Percentiles rank a stretch among this genome's conserved stretches.
Evolutionary conservation across 2,329 filamentous ascomycete genomes (phyloP).

Genomic region (Exserohilum rostratum): DNA sequence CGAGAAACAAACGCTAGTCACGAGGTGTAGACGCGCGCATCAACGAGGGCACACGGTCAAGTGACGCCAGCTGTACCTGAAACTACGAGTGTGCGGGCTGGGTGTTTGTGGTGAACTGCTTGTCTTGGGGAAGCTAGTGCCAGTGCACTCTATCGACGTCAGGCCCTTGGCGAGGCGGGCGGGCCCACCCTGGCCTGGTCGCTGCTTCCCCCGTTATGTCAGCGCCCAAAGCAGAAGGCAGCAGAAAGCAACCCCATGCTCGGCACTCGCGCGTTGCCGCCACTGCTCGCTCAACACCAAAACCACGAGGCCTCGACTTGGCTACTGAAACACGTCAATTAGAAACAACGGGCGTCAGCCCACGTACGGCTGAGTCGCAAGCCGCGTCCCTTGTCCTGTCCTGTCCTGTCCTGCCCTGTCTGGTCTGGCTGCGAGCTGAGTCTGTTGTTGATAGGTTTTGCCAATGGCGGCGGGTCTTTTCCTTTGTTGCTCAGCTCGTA

Average conservation of each 20-base stretch:
- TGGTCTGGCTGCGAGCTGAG: slow-evolving; percentile 1
- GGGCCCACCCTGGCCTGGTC: slow-evolving; percentile 4
- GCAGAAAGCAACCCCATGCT: too few relatives aligned
- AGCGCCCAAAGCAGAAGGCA: not conserved
- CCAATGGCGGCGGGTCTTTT: slow-evolving; percentile 2
- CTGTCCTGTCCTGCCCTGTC: too few relatives aligned
- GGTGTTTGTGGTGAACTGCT: not conserved
- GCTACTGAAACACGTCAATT: not conserved
- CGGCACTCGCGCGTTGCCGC: too few relatives aligned
- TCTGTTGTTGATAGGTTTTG: not conserved
- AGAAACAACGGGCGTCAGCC: not conserved
- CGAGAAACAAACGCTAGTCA: slow-evolving; percentile 13
- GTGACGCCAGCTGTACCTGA: not conserved
- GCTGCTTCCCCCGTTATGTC: slow-evolving; percentile 5
- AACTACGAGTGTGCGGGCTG: not conserved
- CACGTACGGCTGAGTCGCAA: not conserved
- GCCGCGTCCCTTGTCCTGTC: not conserved
- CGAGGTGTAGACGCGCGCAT: slow-evolving; percentile 10
- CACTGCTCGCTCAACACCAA: not conserved
- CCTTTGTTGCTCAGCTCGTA: slow-evolving; percentile 8
- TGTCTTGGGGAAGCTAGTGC: not conserved
- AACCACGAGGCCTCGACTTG: not conserved
- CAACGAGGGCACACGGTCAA: slow-evolving; percentile 6
- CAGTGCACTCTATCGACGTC: slow-evolving; percentile 17
- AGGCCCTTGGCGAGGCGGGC: slow-evolving; percentile 13